phyloP scores from a whole-genome alignment of 2,329 filamentous ascomycete species.

The Fusarium torulosum region DNA sequence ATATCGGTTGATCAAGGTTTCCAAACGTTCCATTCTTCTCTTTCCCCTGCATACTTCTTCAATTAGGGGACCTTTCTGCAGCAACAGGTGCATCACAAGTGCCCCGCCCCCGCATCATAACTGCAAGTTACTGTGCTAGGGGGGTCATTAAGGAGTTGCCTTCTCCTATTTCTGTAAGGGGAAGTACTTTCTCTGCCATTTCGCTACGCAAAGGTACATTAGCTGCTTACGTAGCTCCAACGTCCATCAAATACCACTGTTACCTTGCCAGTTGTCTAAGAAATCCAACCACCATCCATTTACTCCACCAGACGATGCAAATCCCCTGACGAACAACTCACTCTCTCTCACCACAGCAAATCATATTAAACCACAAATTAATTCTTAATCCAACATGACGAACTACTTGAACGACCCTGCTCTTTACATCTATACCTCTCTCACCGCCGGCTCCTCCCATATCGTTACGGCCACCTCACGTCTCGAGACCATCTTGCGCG shows the following conservation, averaged over 20 bases:
- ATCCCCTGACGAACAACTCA: slow-evolving; percentile 27
- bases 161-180: slow-evolving; percentile 36
- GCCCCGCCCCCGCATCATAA: slow-evolving; percentile 47
- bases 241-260: slow-evolving; percentile 8
- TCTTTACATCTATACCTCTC: slow-evolving; percentile 95
- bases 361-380: slow-evolving; percentile 6
- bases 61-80: slow-evolving; percentile 27
- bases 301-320: slow-evolving; percentile 29
- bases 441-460: slow-evolving; percentile 94
- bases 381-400: slow-evolving; percentile 50
- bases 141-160: slow-evolving; percentile 39
- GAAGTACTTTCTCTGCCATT: slow-evolving; percentile 8
- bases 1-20: background rate
- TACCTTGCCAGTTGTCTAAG: slow-evolving; percentile 17
- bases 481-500: slow-evolving; percentile 94
- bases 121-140: slow-evolving; percentile 30
- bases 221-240: slow-evolving; percentile 38
- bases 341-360: slow-evolving; percentile 1
- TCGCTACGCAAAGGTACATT: slow-evolving; percentile 11
- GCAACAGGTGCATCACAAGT: slow-evolving; percentile 7
- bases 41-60: slow-evolving; percentile 14
- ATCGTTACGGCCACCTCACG: slow-evolving; percentile 96
- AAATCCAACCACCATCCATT: slow-evolving; percentile 23
- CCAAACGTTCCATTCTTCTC: background rate
- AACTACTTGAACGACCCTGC: slow-evolving; percentile 72